Evolutionary conservation across 2,329 filamentous ascomycete species (phyloP).

Genomic region (Penicillium freii): DNA sequence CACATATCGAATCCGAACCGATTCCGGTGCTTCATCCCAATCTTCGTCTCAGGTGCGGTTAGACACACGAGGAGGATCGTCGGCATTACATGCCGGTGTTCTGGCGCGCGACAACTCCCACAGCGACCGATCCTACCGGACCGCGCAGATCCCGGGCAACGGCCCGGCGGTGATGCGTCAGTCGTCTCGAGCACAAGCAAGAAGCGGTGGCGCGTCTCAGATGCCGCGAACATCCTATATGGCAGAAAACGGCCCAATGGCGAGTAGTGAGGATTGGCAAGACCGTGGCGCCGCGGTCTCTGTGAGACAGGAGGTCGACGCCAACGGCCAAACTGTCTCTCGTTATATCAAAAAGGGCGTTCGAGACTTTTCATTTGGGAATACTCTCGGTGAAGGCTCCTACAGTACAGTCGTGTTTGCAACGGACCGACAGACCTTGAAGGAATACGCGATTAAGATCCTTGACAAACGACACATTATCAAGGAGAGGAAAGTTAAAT

Average conservation of each 20-base stretch:
- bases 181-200: constrained; percentile 69
- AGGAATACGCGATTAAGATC: constrained; percentile 97
- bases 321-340: constrained; percentile 75
- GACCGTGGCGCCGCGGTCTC: constrained; percentile 88
- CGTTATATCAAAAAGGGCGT: constrained; percentile 94
- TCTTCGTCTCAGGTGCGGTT: constrained; percentile 57
- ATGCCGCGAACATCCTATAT: constrained; percentile 50
- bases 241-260: constrained; percentile 55
- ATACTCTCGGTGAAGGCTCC: constrained; percentile 88
- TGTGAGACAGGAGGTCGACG: constrained; percentile 78
- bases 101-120: constrained; percentile 68
- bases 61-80: constrained; percentile 62
- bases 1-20: constrained; percentile 57
- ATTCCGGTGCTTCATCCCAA: constrained; percentile 58
- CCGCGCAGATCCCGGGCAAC: constrained; percentile 57
- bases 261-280: constrained; percentile 90
- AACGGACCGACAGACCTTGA: constrained; percentile 87
- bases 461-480: constrained; percentile 98
- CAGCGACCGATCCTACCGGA: constrained; percentile 66
- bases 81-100: constrained; percentile 59
- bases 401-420: constrained; percentile 95
- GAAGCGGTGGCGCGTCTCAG: constrained; percentile 38
- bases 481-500: constrained; percentile 99
- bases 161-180: constrained; percentile 70
- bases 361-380: constrained; percentile 91